Percentiles rank a stretch among this genome's conserved stretches.
These are phyloP conservation scores for Artemisia annua DNA, from an alignment of 129 eudicot genomes.

Conservation along the genomic window DNA sequence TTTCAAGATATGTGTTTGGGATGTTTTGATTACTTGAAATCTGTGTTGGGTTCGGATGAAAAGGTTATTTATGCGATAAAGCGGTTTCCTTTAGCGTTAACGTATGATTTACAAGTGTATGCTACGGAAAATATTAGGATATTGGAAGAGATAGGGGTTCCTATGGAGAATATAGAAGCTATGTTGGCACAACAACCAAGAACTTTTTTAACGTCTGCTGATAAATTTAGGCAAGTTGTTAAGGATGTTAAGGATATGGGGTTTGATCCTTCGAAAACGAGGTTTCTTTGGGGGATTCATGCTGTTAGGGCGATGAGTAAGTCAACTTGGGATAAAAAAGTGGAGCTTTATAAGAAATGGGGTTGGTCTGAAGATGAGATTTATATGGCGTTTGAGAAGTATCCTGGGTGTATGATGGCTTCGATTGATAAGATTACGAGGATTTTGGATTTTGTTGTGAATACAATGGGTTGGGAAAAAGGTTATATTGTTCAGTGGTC, in stretches of 20 bases:
- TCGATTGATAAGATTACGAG: too few species aligned
- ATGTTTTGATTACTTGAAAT: slow-evolving; percentile 28
- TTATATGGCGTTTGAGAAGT: too few species aligned
- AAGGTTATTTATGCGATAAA: slow-evolving; percentile 27
- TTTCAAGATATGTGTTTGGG: slow-evolving; percentile 36
- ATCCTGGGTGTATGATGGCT: too few species aligned
- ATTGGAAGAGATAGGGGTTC: slow-evolving; percentile 41
- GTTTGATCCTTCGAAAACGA: slow-evolving; percentile 23
- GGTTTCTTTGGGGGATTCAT: slow-evolving; percentile 41
- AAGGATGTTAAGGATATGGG: slow-evolving; percentile 42
- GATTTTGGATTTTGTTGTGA: too few species aligned
- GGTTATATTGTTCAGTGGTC: too few species aligned
- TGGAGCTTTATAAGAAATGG: slow-evolving; percentile 36
- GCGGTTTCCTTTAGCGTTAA: slow-evolving; percentile 22
- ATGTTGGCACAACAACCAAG: slow-evolving; percentile 33
- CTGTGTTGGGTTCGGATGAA: slow-evolving; percentile 37
- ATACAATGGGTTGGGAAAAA: too few species aligned
- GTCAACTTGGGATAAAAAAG: slow-evolving; percentile 48
- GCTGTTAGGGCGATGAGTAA: slow-evolving; percentile 38
- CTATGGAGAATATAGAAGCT: slow-evolving; percentile 22
- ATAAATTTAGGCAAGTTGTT: slow-evolving; percentile 27
- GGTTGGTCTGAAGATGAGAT: too few species aligned
- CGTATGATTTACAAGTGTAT: slow-evolving; percentile 28
- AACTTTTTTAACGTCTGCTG: slow-evolving; percentile 22
- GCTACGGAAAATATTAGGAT: slow-evolving; percentile 33